Conservation (phyloP, 2,329 filamentous ascomycete species). For the Monascus ruber region DNA sequence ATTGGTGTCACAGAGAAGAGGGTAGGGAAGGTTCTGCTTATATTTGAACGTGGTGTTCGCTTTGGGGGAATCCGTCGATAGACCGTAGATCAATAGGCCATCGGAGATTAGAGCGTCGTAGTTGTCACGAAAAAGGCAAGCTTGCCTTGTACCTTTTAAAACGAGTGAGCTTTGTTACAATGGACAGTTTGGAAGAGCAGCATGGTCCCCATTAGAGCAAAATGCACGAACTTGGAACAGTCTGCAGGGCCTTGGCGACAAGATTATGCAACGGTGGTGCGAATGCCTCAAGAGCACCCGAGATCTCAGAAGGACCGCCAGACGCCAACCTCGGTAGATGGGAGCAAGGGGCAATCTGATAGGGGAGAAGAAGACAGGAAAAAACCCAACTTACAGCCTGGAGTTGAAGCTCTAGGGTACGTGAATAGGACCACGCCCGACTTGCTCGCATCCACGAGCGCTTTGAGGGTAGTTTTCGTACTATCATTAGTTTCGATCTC, state of each 20-base stretch:
- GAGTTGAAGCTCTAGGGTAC: conserved; percentile 88
- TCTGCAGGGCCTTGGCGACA: too few relatives aligned
- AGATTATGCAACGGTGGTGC: too few relatives aligned
- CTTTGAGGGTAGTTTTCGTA: conserved; percentile 63
- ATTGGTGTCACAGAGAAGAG: conserved; percentile 71
- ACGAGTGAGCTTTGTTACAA: conserved; percentile 4
- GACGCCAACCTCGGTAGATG: too few relatives aligned
- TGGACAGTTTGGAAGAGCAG: background rate
- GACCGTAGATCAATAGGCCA: conserved; percentile 78
- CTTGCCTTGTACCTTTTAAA: conserved; percentile 72
- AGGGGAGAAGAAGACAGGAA: conserved; percentile 1
- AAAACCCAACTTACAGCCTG: conserved; percentile 61
- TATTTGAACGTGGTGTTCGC: conserved; percentile 86
- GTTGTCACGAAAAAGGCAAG: conserved; percentile 81
- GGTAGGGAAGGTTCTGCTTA: conserved; percentile 81
- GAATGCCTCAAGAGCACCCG: too few relatives aligned
- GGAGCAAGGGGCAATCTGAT: background rate
- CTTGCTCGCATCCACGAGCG: conserved; percentile 72
- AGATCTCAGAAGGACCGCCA: too few relatives aligned
- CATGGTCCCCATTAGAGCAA: background rate
- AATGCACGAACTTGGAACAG: background rate
- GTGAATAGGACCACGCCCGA: conserved; percentile 85
- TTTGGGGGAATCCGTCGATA: conserved; percentile 78
- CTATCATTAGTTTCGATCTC: conserved; percentile 81
- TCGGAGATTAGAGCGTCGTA: conserved; percentile 64